phyloP scores from a whole-genome alignment of 192 early-diverging fungal species.

The Backusella psychrophila region DNA sequence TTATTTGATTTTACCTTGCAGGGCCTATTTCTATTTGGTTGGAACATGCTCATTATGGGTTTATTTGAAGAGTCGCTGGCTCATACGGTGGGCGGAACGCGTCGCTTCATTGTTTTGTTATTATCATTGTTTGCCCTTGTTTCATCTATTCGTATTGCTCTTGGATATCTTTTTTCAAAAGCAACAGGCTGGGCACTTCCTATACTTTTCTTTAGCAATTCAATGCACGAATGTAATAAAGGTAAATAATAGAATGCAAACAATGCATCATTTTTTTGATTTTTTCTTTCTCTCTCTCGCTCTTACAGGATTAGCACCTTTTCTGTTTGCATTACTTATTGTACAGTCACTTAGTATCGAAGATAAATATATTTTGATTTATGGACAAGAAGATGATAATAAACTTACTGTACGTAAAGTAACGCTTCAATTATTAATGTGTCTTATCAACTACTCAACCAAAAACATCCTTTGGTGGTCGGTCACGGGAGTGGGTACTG shows the following conservation, averaged over 20 bases:
- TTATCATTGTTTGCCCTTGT: slow-evolving; percentile 25
- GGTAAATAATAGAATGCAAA: slow-evolving; percentile 39
- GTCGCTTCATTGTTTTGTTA: slow-evolving; percentile 37
- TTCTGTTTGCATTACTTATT: slow-evolving; percentile 47
- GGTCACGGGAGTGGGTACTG: slow-evolving; percentile 43
- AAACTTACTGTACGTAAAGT: slow-evolving; percentile 40
- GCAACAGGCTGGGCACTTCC: slow-evolving; percentile 50
- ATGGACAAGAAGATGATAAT: slow-evolving; percentile 28
- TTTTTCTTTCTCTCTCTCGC: not conserved
- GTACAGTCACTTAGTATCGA: slow-evolving; percentile 45
- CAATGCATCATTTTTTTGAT: not conserved
- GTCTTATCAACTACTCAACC: slow-evolving; percentile 42
- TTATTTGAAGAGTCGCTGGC: slow-evolving; percentile 55
- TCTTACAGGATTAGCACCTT: slow-evolving; percentile 45
- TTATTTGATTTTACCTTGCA: slow-evolving; percentile 31
- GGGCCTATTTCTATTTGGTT: slow-evolving; percentile 27
- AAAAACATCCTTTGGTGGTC: slow-evolving; percentile 60
- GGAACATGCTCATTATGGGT: slow-evolving; percentile 49
- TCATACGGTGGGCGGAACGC: slow-evolving; percentile 38
- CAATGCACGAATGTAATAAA: slow-evolving; percentile 52
- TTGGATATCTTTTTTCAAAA: slow-evolving; percentile 52
- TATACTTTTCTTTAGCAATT: slow-evolving; percentile 51
- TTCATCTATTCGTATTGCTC: slow-evolving; percentile 27
- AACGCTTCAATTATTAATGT: slow-evolving; percentile 44
- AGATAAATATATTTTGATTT: slow-evolving; percentile 40